Percentiles rank a stretch among this genome's conserved stretches.
Conservation (phyloP, 805 yeast species). For the Suhomyces xylopsoci region DNA sequence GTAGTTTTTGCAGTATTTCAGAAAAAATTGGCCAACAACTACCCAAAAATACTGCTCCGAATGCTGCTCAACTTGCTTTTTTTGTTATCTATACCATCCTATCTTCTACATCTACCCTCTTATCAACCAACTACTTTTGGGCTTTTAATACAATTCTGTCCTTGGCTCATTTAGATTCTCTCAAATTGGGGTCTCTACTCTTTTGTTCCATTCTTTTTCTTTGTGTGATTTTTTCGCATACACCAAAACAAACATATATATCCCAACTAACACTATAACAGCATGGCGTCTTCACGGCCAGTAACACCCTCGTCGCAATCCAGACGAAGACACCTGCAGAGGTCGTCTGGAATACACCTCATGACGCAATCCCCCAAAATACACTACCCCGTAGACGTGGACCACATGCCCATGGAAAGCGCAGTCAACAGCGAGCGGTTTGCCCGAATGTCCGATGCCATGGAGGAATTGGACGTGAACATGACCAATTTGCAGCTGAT, state of each 20-base stretch:
- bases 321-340: conserved; percentile 20
- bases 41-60: too few species aligned
- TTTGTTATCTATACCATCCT: too few species aligned
- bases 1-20: background rate
- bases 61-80: too few species aligned
- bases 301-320: conserved; percentile 18
- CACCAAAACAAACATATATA: background rate
- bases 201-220: too few species aligned
- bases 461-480: conserved; percentile 56
- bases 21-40: too few species aligned
- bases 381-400: conserved; percentile 43
- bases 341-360: conserved; percentile 21
- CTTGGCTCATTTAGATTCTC: too few species aligned
- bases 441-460: conserved; percentile 45
- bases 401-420: conserved; percentile 42
- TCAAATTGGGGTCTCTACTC: too few species aligned
- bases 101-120: too few species aligned
- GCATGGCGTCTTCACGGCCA: conserved; percentile 19
- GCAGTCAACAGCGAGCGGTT: conserved; percentile 38
- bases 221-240: background rate
- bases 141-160: too few species aligned
- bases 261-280: background rate
- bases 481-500: conserved; percentile 54
- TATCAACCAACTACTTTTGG: too few species aligned
- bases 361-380: conserved; percentile 40